Evolutionary conservation across 371 early-diverging fungal species (phyloP).

Genomic region (Mucor circinelloides): DNA sequence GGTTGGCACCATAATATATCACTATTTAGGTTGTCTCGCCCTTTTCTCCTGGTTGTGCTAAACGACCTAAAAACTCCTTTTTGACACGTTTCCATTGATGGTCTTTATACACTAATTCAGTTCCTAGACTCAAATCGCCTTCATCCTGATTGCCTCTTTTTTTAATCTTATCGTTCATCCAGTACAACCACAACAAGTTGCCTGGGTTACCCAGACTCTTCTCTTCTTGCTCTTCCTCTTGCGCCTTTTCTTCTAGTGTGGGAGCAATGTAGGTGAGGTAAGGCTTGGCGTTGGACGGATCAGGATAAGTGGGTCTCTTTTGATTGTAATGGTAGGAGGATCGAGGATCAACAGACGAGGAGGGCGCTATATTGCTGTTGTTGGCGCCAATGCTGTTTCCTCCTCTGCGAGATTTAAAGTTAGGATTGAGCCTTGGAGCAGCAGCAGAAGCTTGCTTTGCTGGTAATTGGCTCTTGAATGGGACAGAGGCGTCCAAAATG

Average conservation of each 20-base stretch:
- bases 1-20: background rate
- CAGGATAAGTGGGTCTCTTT: conserved; percentile 11
- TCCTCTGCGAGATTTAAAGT: conserved; percentile 7
- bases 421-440: background rate
- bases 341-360: background rate
- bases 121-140: conserved; percentile 24
- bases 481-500: background rate
- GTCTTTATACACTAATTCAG: conserved; percentile 22
- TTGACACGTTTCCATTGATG: conserved; percentile 27
- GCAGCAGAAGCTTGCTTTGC: background rate
- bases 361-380: background rate
- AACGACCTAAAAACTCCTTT: conserved; percentile 35
- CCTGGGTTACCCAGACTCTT: conserved; percentile 21
- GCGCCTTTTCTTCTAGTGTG: conserved; percentile 29
- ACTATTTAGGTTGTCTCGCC: conserved; percentile 22
- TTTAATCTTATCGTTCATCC: conserved; percentile 26
- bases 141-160: conserved; percentile 23
- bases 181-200: conserved; percentile 27
- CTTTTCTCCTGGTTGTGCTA: conserved; percentile 29
- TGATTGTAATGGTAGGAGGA: background rate
- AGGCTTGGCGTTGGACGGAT: conserved; percentile 23
- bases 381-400: background rate
- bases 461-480: conserved; percentile 7
- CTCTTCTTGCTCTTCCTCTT: conserved; percentile 24
- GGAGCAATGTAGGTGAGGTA: conserved; percentile 26